Percentiles rank a stretch among this genome's conserved stretches.
Conservation (phyloP, 176 grass and related monocot species). For the Oryza longistaminata region DNA sequence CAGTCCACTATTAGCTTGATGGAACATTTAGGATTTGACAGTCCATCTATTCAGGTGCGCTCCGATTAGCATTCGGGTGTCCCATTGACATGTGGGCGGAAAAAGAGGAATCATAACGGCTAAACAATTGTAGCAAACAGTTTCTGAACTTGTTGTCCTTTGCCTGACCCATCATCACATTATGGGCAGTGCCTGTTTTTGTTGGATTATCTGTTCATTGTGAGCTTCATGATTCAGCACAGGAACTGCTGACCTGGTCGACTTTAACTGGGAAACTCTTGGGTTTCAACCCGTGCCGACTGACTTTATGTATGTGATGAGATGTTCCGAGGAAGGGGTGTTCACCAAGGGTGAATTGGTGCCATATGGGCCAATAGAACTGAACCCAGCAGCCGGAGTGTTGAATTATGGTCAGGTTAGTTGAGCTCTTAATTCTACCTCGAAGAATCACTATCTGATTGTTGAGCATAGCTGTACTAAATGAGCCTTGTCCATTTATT, state of each 20-base stretch:
- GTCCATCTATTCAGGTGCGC: no score
- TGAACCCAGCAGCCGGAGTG: constrained; percentile 80
- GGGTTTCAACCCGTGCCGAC: constrained; percentile 76
- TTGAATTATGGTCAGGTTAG: constrained; percentile 96
- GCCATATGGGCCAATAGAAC: constrained; percentile 66
- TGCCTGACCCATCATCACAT: not conserved
- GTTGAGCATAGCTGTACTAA: not conserved
- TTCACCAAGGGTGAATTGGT: constrained; percentile 78
- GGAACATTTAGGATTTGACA: not conserved
- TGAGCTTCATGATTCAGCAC: constrained; percentile 34
- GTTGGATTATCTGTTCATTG: constrained; percentile 12
- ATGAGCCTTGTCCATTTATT: not conserved
- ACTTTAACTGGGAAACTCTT: constrained; percentile 85
- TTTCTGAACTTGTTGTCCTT: not conserved
- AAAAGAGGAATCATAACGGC: not conserved
- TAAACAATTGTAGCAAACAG: not conserved
- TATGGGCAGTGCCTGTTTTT: not conserved
- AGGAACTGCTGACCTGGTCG: constrained; percentile 55
- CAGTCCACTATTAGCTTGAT: not conserved
- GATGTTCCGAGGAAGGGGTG: constrained; percentile 53
- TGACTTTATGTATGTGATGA: constrained; percentile 86
- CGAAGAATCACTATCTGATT: constrained; percentile 8
- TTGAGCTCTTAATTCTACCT: not conserved
- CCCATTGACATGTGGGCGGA: not conserved
- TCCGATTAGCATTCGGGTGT: no score